Evolutionary conservation across 768 basidiomycete species (phyloP).

Genomic region (Baorangia bicolor): DNA sequence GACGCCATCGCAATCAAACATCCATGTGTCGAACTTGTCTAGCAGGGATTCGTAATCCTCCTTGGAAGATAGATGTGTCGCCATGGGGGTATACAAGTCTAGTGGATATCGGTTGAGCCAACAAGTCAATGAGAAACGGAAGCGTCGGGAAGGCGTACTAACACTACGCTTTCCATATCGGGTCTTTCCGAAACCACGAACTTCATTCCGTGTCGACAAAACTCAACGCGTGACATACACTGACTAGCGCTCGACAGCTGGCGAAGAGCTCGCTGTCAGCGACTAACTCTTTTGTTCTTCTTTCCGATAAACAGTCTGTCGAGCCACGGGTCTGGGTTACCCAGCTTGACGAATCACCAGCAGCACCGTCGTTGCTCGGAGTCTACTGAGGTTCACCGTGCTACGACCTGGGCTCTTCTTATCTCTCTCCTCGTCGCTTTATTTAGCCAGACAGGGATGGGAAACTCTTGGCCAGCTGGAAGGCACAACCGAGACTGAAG

Average conservation of each 20-base stretch:
- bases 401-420: neutral
- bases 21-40: constrained; percentile 85
- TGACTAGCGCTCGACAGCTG: neutral
- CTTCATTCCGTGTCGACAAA: neutral
- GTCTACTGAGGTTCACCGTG: neutral
- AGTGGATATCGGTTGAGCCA: constrained; percentile 4
- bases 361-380: neutral
- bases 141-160: constrained; percentile 3
- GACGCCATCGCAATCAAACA: constrained; percentile 97
- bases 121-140: neutral
- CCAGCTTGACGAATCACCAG: neutral
- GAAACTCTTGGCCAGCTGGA: neutral
- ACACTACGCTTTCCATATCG: constrained; percentile 25
- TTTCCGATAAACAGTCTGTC: neutral
- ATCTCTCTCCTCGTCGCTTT: neutral
- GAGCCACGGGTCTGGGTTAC: too few species aligned
- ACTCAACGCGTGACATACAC: neutral
- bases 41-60: constrained; percentile 50
- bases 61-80: constrained; percentile 29
- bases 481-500: neutral
- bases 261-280: neutral
- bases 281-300: neutral
- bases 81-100: constrained; percentile 24
- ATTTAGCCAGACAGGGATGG: neutral
- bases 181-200: constrained; percentile 9